A percentile compares a stretch with the other conserved stretches of the same genome.
phyloP scores from a whole-genome alignment of 2,329 filamentous ascomycete species.

The Leptographium wingfieldii region DNA sequence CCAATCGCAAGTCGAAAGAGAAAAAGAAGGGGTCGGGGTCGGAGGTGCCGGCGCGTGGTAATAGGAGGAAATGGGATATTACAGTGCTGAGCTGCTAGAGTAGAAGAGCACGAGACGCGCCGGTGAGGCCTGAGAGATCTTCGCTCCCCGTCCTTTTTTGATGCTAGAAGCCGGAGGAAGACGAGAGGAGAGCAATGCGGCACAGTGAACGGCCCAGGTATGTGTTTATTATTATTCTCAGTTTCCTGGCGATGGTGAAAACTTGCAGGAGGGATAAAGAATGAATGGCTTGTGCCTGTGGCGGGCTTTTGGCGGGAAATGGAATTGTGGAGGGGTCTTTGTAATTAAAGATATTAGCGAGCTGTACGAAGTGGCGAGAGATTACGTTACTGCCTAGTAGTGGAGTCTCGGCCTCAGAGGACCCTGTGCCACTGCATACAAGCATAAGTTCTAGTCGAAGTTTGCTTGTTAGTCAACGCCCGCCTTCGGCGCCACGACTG shows the following conservation, averaged over 20 bases:
- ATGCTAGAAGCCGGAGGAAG: background rate
- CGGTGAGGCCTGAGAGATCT: background rate
- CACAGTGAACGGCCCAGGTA: background rate
- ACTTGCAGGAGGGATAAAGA: constrained; percentile 1
- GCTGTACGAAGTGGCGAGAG: background rate
- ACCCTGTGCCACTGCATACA: background rate
- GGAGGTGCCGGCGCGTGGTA: background rate
- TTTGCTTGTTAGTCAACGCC: too few relatives aligned
- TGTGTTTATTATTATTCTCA: background rate
- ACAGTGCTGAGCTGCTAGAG: background rate
- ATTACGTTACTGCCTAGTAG: background rate
- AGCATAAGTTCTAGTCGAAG: too few relatives aligned
- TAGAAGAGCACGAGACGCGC: background rate
- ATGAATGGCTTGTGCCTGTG: background rate
- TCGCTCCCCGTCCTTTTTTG: background rate
- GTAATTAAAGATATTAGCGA: background rate
- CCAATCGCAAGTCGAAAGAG: background rate
- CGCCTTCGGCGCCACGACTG: background rate
- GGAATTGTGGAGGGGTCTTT: background rate
- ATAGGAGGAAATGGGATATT: background rate
- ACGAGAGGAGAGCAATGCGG: background rate
- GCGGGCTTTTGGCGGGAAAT: background rate
- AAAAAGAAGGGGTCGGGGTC: background rate
- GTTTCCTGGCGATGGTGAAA: background rate
- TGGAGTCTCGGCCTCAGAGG: too few relatives aligned